These are phyloP conservation scores for Lycium ferocissimum DNA, from an alignment of 257 asterid species.

Conservation along the genomic window DNA sequence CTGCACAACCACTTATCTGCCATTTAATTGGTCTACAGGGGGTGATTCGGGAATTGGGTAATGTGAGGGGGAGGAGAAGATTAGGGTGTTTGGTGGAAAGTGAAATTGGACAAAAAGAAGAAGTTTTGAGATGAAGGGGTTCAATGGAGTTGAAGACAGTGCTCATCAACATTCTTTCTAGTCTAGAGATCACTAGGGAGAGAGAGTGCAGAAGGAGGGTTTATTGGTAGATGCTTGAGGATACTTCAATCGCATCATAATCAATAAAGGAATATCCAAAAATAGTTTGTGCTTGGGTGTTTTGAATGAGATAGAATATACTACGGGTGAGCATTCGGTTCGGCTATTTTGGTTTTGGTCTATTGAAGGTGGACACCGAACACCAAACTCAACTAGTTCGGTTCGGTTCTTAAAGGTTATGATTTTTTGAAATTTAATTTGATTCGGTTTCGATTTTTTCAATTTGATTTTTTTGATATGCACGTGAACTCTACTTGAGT, in stretches of 20 bases:
- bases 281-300: not conserved
- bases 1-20: conserved; percentile 48
- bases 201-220: not conserved
- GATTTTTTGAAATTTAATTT: too few relatives aligned
- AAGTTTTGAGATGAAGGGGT: conserved; percentile 40
- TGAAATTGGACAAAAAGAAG: conserved; percentile 26
- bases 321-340: too few relatives aligned
- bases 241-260: conserved; percentile 20
- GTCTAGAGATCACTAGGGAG: not conserved
- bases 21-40: conserved; percentile 37
- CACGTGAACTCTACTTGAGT: too few relatives aligned
- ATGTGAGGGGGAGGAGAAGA: not conserved
- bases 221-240: not conserved
- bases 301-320: not conserved
- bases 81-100: conserved; percentile 16
- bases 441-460: too few relatives aligned
- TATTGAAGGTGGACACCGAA: too few relatives aligned
- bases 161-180: conserved; percentile 41
- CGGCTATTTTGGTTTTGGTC: too few relatives aligned
- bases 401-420: too few relatives aligned
- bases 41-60: conserved; percentile 29
- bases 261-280: not conserved
- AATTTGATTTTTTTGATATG: too few relatives aligned
- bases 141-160: conserved; percentile 44
- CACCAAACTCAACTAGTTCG: too few relatives aligned